These are phyloP conservation scores for Penicillium tannophilum DNA, from an alignment of 495 filamentous ascomycete species.

Conservation along the genomic window DNA sequence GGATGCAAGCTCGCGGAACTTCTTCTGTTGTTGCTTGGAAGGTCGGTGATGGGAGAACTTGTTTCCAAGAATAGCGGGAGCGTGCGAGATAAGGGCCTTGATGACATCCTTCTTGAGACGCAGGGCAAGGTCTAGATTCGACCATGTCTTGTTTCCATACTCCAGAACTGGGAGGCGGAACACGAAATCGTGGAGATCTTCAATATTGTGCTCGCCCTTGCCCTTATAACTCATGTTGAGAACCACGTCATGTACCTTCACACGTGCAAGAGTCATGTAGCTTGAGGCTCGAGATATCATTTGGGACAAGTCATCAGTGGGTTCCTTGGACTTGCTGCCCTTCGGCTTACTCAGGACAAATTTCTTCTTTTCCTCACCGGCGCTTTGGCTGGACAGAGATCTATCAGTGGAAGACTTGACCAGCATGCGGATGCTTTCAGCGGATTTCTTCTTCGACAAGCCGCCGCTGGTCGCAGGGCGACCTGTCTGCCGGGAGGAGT, in stretches of 20 bases:
- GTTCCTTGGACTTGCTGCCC: conserved; percentile 54
- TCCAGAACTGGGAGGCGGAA: conserved; percentile 94
- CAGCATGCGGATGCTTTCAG: conserved; percentile 63
- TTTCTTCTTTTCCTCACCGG: conserved; percentile 59
- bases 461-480: conserved; percentile 38
- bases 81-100: conserved; percentile 90
- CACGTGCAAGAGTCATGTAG: conserved; percentile 95
- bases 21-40: conserved; percentile 72
- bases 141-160: conserved; percentile 98
- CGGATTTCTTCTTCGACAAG: conserved; percentile 63
- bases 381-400: conserved; percentile 48
- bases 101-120: conserved; percentile 93
- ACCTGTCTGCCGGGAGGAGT: conserved; percentile 20
- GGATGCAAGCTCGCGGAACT: conserved; percentile 75
- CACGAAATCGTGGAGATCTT: conserved; percentile 96
- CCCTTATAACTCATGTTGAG: conserved; percentile 97
- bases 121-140: conserved; percentile 90
- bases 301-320: conserved; percentile 91
- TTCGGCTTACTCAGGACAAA: conserved; percentile 54
- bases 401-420: conserved; percentile 50
- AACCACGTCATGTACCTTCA: conserved; percentile 92
- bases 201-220: conserved; percentile 88
- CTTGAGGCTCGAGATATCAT: conserved; percentile 96
- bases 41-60: conserved; percentile 90
- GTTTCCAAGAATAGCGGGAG: conserved; percentile 95